A percentile compares a stretch with the other conserved stretches of the same genome.
These are phyloP conservation scores for Aspergillus sp. DNA, from an alignment of 2,329 filamentous ascomycete genomes.

Conservation along the genomic window DNA sequence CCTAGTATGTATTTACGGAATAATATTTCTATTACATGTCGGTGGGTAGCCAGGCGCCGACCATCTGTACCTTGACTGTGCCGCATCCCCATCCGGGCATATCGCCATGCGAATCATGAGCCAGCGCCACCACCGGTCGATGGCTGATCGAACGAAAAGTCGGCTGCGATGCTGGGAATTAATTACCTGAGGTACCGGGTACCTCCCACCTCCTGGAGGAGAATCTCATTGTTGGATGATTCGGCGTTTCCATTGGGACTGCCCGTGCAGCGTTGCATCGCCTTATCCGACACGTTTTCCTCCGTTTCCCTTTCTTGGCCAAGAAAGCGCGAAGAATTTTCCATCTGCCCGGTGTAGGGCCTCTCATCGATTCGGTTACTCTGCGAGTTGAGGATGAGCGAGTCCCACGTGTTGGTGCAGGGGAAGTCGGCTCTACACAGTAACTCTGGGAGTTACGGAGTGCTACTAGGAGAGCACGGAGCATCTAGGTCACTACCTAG, in stretches of 20 bases:
- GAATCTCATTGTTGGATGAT: slow-evolving; percentile 5
- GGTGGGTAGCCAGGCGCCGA: neutral
- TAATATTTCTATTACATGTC: too few relatives aligned
- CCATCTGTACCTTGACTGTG: slow-evolving; percentile 15
- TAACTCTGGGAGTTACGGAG: too few relatives aligned
- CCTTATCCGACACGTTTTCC: neutral
- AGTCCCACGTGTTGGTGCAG: too few relatives aligned
- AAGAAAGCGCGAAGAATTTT: neutral
- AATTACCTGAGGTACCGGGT: neutral
- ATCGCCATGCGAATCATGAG: slow-evolving; percentile 1
- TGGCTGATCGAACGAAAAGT: neutral
- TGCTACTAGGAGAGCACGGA: too few relatives aligned
- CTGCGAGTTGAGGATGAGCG: too few relatives aligned
- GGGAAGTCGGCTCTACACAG: too few relatives aligned
- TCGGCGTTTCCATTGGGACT: neutral
- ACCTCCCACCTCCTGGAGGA: neutral
- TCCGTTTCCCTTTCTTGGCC: neutral
- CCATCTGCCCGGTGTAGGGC: neutral
- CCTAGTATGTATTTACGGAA: too few relatives aligned
- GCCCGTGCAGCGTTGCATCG: neutral
- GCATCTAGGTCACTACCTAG: too few relatives aligned
- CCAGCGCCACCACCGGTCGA: neutral
- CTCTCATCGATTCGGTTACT: too few relatives aligned
- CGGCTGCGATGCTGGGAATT: neutral
- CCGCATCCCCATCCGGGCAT: slow-evolving; percentile 11